These are phyloP conservation scores for Clitopilus passeckerianus DNA, from an alignment of 768 basidiomycete genomes.

Conservation along the genomic window DNA sequence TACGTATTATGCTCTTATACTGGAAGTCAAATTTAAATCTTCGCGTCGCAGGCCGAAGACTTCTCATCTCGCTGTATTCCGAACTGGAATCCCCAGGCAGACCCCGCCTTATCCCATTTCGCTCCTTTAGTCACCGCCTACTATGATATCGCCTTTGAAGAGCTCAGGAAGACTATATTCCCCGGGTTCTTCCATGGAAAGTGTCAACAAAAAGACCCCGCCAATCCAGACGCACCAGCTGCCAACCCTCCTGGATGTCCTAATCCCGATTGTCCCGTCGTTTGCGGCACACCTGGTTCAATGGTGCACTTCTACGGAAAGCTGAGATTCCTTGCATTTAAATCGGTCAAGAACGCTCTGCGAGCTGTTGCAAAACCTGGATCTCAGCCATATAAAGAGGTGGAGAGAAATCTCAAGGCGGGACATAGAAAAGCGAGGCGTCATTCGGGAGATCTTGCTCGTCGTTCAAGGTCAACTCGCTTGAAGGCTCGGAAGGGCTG, in stretches of 20 bases:
- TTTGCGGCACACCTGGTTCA: slow-evolving; percentile 82
- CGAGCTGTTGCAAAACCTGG: slow-evolving; percentile 27
- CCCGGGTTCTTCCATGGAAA: slow-evolving; percentile 74
- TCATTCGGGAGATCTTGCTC: background rate
- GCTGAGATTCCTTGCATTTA: slow-evolving; percentile 44
- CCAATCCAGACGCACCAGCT: slow-evolving; percentile 7
- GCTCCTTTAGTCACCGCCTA: slow-evolving; percentile 44
- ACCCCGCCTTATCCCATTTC: slow-evolving; percentile 27
- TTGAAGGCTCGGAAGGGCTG: background rate
- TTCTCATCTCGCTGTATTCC: slow-evolving; percentile 5
- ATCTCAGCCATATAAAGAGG: slow-evolving; percentile 34
- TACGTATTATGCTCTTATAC: slow-evolving; percentile 13
- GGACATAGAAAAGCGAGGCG: background rate
- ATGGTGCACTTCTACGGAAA: slow-evolving; percentile 61
- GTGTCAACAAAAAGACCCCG: slow-evolving; percentile 46
- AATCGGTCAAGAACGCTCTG: slow-evolving; percentile 33
- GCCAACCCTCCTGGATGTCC: slow-evolving; percentile 67
- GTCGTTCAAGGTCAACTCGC: background rate
- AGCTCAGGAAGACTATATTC: slow-evolving; percentile 57
- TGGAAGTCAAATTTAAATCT: background rate
- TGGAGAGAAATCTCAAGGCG: slow-evolving; percentile 25
- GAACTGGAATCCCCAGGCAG: slow-evolving; percentile 5
- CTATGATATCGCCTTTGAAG: slow-evolving; percentile 33
- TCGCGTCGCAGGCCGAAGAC: slow-evolving; percentile 4
- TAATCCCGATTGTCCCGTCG: slow-evolving; percentile 72